A percentile compares a stretch with the other conserved stretches of the same genome.
These are phyloP conservation scores for Omphalea diandra DNA, from an alignment of 441 rosid species.

Conservation along the genomic window DNA sequence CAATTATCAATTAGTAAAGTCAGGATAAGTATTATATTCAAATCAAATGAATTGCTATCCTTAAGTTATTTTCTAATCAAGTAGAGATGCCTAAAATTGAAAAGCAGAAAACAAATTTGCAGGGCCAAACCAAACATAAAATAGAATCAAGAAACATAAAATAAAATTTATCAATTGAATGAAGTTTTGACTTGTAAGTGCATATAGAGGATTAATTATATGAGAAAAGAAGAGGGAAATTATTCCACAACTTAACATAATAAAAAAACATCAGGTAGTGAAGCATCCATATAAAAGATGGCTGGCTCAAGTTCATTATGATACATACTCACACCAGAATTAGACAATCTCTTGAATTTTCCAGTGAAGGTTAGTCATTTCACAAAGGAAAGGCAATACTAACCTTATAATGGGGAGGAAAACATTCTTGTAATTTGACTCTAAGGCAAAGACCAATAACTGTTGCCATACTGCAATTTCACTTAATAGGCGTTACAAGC, in stretches of 20 bases:
- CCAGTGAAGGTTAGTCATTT: too few relatives aligned
- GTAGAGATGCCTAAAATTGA: neutral
- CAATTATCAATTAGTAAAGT: neutral
- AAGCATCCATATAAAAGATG: too few relatives aligned
- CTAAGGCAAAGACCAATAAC: slow-evolving; percentile 88
- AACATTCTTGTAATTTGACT: slow-evolving; percentile 71
- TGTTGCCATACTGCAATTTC: slow-evolving; percentile 92
- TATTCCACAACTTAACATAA: too few relatives aligned
- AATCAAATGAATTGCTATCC: neutral
- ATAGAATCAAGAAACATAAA: neutral
- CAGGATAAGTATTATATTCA: slow-evolving; percentile 38
- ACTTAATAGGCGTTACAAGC: too few relatives aligned
- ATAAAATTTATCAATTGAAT: too few relatives aligned
- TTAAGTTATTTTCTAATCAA: neutral
- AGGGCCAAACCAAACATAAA: neutral
- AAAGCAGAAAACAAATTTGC: neutral
- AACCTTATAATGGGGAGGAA: slow-evolving; percentile 84
- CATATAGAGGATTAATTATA: too few relatives aligned
- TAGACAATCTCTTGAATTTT: too few relatives aligned
- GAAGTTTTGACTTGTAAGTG: too few relatives aligned
- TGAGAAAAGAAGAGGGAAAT: too few relatives aligned
- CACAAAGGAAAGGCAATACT: neutral
- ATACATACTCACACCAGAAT: too few relatives aligned
- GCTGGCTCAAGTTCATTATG: too few relatives aligned
- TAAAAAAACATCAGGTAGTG: too few relatives aligned